phyloP scores from a whole-genome alignment of 345 rosid genomes.

The Salix caprea region DNA sequence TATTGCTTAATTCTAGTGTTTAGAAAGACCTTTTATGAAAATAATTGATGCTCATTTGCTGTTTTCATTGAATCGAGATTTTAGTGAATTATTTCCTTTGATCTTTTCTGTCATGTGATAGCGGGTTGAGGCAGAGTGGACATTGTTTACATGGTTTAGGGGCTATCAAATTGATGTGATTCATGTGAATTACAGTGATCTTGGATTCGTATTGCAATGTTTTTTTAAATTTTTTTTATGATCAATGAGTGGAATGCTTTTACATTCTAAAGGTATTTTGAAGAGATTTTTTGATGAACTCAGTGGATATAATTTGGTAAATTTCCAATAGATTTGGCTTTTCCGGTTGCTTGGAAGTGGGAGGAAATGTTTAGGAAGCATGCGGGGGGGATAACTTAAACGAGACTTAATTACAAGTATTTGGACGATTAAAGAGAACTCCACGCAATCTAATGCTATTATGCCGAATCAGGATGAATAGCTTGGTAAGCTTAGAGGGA shows the following conservation, averaged over 20 bases:
- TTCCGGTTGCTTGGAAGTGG: background rate
- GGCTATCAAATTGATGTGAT: no score
- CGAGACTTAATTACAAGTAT: background rate
- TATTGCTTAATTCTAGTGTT: background rate
- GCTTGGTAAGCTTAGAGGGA: no score
- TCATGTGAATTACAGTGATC: no score
- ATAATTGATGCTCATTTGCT: background rate
- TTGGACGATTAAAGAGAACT: background rate
- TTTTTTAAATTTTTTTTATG: no score
- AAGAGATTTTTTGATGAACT: background rate
- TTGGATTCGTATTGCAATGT: no score
- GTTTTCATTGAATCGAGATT: background rate
- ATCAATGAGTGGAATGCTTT: no score
- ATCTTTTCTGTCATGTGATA: background rate
- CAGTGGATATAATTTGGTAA: background rate
- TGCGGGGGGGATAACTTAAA: background rate
- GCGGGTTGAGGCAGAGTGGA: background rate
- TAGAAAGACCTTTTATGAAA: background rate
- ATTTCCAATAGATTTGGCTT: constrained; percentile 1
- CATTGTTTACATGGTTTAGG: no score
- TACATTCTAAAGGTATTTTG: no score
- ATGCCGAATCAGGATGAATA: no score
- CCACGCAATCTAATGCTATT: no score
- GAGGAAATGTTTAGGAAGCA: constrained; percentile 8
- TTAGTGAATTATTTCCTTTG: background rate